Evolutionary conservation across 331 rosid genomes (phyloP).

Genomic region (Telfairia occidentalis): DNA sequence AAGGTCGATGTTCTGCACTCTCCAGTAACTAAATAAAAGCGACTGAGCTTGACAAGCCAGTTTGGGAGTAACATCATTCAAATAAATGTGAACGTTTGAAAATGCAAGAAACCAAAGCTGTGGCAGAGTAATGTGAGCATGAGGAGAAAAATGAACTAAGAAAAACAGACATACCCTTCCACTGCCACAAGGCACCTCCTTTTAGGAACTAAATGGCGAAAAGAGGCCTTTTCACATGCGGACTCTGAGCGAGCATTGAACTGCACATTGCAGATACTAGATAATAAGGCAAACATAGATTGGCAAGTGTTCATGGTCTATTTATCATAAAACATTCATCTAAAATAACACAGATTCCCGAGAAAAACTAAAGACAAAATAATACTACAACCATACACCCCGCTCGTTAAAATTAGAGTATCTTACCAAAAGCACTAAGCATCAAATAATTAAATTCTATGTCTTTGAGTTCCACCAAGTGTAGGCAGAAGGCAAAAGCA

Average conservation of each 20-base stretch:
- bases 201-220: constrained; percentile 65
- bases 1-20: not conserved
- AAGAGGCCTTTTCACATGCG: constrained; percentile 57
- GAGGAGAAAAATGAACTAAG: not conserved
- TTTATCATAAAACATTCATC: not conserved
- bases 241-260: constrained; percentile 85
- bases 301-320: constrained; percentile 1
- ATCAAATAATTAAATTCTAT: not conserved
- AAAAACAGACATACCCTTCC: constrained; percentile 43
- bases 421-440: not conserved
- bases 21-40: not conserved
- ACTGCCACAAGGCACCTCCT: constrained; percentile 68
- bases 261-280: constrained; percentile 26
- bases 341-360: not conserved
- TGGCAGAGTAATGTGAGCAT: not conserved
- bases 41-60: not conserved
- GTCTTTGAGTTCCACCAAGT: not conserved
- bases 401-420: not conserved
- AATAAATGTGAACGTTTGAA: not conserved
- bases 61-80: not conserved
- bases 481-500: constrained; percentile 1
- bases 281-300: not conserved
- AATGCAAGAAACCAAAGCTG: not conserved
- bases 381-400: not conserved
- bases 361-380: not conserved